A percentile compares a stretch with the other conserved stretches of the same genome.
Evolutionary conservation across 139 green algal genomes (phyloP).

Genomic region (Chlorella sp.): DNA sequence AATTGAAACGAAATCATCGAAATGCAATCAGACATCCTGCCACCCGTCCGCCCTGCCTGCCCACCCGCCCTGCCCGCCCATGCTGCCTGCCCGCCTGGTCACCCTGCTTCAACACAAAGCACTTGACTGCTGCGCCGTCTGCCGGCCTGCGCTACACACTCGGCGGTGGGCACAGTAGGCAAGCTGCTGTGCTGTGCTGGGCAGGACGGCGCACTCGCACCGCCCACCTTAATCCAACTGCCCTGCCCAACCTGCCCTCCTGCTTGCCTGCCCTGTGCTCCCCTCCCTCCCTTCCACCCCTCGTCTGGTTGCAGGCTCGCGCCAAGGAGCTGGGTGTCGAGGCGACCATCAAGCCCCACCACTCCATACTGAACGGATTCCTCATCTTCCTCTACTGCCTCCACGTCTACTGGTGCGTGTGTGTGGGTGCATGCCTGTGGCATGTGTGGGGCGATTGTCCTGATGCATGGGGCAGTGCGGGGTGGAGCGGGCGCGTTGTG

Average conservation of each 20-base stretch:
- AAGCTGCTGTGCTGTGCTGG: not conserved
- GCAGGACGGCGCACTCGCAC: not conserved
- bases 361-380: conserved; percentile 82
- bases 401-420: conserved; percentile 84
- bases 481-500: too few species aligned
- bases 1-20: too few species aligned
- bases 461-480: too few species aligned
- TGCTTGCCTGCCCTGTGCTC: not conserved
- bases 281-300: too few species aligned
- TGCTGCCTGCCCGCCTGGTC: not conserved
- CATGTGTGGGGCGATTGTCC: too few species aligned
- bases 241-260: not conserved
- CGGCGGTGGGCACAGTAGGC: not conserved
- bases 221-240: too few species aligned
- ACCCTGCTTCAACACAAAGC: too few species aligned
- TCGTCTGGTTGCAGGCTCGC: conserved; percentile 30
- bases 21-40: too few species aligned
- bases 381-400: conserved; percentile 81
- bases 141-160: too few species aligned
- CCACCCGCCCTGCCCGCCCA: not conserved
- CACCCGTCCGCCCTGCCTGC: too few species aligned
- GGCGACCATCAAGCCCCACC: conserved; percentile 70
- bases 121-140: not conserved
- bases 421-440: not conserved
- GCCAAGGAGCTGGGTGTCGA: conserved; percentile 62